Evolutionary conservation across 169 alveolate species (phyloP), one percentile per base, ranked within the genome.

Genomic region (Plasmodium knowlesi): DNA sequence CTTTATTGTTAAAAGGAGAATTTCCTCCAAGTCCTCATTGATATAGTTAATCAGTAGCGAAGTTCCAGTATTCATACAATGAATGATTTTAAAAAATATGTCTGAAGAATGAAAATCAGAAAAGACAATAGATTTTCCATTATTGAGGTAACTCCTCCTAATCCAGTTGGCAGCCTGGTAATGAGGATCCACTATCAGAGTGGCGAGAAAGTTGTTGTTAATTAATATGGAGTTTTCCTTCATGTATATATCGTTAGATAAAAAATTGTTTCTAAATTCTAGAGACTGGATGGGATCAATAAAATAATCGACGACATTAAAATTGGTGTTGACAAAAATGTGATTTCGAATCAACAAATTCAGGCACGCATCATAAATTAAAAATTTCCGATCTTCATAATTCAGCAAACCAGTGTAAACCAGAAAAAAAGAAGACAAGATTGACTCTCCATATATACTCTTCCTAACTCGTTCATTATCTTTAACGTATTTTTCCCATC

Each of bases 251-350:
- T 91, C 95, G 43, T 70, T 91, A 25, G 95, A 91, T 72, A 91
- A 32, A 61, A 72, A 91, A 30, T 82, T 82, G 19, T 39, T 82
- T 50, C 84, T 54, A 34, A 91, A 82, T 76, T 91, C 95, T 25
- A 91, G 78, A 19, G 92, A 82, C 54, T 91, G 89, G 8, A 91
- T 91, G 2, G 95, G 95, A 50, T 67, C 92, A 9, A 91, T 91
- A 91, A 91, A 91, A 91, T 91, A 91, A 91, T 91, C 95, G 41
- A 91, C 92, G 12, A 91, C 91, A 74, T 91, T 91, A 91, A 91
- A 91, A 67, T 82, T 71, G 10, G 91, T 32, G 74, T 82, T 91
- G 30, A 91, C 92, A 46, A 28, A 82, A 32, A 91, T 91, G 46
- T 91, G 73, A 53, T 91, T 80, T 28, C 83, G 82, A 57, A 72